phyloP scores from a whole-genome alignment of 345 rosid species.

The Pistacia vera region DNA sequence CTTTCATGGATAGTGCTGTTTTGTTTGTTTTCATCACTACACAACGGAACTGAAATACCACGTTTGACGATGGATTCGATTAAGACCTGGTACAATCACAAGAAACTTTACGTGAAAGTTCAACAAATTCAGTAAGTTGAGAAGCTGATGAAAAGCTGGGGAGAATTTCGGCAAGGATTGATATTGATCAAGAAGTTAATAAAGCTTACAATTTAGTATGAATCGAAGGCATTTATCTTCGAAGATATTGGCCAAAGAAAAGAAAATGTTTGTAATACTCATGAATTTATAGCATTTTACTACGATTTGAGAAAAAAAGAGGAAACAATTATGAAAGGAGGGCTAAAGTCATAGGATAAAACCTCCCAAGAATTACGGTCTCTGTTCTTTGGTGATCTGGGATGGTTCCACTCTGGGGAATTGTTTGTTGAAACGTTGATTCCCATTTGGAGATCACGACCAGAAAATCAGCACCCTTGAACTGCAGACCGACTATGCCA shows the following conservation, averaged over 20 bases:
- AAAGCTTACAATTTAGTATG: neutral
- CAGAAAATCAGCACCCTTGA: slow-evolving; percentile 59
- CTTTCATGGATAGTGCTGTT: too few relatives aligned
- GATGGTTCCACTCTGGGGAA: slow-evolving; percentile 11
- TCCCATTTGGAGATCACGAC: slow-evolving; percentile 57
- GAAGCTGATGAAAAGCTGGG: neutral
- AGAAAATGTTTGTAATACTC: neutral
- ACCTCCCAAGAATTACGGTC: neutral
- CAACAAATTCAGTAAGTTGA: neutral
- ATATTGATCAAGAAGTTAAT: neutral
- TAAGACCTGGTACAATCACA: too few relatives aligned
- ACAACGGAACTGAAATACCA: too few relatives aligned
- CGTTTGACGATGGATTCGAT: too few relatives aligned
- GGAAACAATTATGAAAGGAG: too few relatives aligned
- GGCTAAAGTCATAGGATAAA: neutral
- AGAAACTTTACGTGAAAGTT: too few relatives aligned
- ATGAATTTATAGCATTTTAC: too few relatives aligned
- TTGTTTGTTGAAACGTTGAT: slow-evolving; percentile 36
- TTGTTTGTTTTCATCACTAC: too few relatives aligned
- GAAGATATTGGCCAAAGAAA: neutral
- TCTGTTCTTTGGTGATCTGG: slow-evolving; percentile 1
- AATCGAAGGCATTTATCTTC: neutral
- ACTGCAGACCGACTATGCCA: slow-evolving; percentile 71
- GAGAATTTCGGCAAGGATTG: too few relatives aligned
- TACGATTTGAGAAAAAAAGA: neutral